These are phyloP conservation scores for Hyaloscypha hepaticicola DNA, from an alignment of 495 filamentous ascomycete genomes.

Conservation along the genomic window DNA sequence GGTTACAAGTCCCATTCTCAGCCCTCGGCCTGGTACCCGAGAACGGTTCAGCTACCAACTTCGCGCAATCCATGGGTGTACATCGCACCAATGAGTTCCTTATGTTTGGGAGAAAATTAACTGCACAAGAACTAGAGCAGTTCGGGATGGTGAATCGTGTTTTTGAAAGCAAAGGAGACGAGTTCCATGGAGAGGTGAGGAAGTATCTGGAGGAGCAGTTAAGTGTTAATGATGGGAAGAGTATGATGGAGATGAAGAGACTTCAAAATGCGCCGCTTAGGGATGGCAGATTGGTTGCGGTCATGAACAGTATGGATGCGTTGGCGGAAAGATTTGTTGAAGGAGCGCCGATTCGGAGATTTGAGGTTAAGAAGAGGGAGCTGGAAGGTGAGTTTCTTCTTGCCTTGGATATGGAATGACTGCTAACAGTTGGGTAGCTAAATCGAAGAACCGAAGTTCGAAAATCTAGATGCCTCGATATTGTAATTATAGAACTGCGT, in stretches of 20 bases:
- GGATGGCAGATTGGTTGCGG: slow-evolving; percentile 27
- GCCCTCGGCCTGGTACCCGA: slow-evolving; percentile 32
- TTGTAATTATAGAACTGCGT: background rate
- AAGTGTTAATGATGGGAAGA: slow-evolving; percentile 30
- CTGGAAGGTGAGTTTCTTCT: slow-evolving; percentile 14
- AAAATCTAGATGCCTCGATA: slow-evolving; percentile 3
- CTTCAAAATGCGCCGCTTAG: slow-evolving; percentile 31
- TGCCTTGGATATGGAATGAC: background rate
- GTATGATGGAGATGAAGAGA: slow-evolving; percentile 34
- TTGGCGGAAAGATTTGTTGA: slow-evolving; percentile 31
- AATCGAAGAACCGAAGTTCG: slow-evolving; percentile 20
- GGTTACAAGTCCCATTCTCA: slow-evolving; percentile 30
- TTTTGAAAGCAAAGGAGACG: slow-evolving; percentile 14
- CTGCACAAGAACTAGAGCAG: slow-evolving; percentile 28
- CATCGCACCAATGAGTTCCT: slow-evolving; percentile 32
- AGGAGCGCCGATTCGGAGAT: slow-evolving; percentile 26
- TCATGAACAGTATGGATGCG: slow-evolving; percentile 25
- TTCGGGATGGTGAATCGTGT: slow-evolving; percentile 31
- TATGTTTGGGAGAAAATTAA: slow-evolving; percentile 30
- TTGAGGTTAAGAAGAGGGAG: slow-evolving; percentile 26
- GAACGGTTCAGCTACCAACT: slow-evolving; percentile 31
- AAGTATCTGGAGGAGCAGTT: slow-evolving; percentile 27
- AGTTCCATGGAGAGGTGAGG: slow-evolving; percentile 24
- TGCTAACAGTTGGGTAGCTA: slow-evolving; percentile 12
- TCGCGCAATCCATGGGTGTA: slow-evolving; percentile 29